These are phyloP conservation scores for Yamadazyma tumulicola DNA, from an alignment of 805 yeast genomes.

Conservation along the genomic window DNA sequence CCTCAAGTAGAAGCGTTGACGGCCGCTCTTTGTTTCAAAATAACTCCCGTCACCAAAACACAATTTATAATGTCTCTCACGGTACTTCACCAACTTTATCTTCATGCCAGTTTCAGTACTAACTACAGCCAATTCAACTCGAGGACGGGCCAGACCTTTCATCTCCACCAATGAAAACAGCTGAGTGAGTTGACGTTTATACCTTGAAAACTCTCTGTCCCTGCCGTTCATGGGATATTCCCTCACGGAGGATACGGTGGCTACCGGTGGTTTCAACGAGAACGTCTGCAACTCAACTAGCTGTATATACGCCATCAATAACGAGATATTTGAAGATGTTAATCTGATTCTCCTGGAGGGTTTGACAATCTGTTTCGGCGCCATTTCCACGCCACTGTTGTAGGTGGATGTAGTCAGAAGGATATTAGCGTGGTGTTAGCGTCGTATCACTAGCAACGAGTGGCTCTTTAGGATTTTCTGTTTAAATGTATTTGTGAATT, in stretches of 20 bases:
- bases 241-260: too few relatives aligned
- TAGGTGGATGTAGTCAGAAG: too few relatives aligned
- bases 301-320: neutral
- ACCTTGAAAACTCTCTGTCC: neutral
- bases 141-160: constrained; percentile 6
- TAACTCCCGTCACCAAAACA: constrained; percentile 7
- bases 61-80: constrained; percentile 2
- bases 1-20: too few relatives aligned
- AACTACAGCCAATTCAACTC: constrained; percentile 5
- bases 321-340: neutral
- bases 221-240: neutral
- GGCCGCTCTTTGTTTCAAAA: too few relatives aligned
- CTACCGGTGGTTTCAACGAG: too few relatives aligned
- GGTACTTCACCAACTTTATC: constrained; percentile 3
- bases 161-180: constrained; percentile 3
- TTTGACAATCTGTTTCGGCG: too few relatives aligned
- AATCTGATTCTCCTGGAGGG: neutral
- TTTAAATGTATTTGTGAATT: too few relatives aligned
- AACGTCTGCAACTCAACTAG: neutral
- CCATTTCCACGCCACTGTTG: too few relatives aligned
- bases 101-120: constrained; percentile 2
- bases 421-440: too few relatives aligned
- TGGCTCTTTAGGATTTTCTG: too few relatives aligned
- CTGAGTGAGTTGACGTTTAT: constrained; percentile 3
- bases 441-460: too few relatives aligned